Conservation (phyloP, 495 filamentous ascomycete species). For the Neurospora terricola region DNA sequence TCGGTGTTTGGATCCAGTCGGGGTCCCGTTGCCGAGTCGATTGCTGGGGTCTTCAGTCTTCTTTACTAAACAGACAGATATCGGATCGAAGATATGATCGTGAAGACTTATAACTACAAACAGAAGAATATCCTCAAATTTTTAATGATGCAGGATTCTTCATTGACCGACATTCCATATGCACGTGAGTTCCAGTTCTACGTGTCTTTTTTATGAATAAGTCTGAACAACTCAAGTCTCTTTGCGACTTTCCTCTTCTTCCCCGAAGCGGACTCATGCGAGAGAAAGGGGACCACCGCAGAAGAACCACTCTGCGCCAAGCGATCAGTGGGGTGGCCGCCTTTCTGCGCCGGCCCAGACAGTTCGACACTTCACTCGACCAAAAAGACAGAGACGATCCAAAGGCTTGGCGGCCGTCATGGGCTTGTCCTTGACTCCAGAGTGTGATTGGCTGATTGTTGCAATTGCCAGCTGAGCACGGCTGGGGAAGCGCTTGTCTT, state of each 20-base stretch:
- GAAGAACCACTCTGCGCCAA: not conserved
- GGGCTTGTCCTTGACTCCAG: not conserved
- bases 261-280: not conserved
- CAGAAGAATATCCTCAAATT: too few species aligned
- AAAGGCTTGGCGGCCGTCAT: conserved; percentile 24
- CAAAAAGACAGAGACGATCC: conserved; percentile 1
- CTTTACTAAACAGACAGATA: not conserved
- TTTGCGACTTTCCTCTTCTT: not conserved
- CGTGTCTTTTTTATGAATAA: not conserved
- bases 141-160: too few species aligned
- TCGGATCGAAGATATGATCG: not conserved
- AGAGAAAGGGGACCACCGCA: not conserved
- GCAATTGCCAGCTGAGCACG: not conserved
- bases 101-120: not conserved
- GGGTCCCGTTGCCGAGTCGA: not conserved
- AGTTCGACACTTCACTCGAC: not conserved
- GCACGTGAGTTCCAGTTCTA: not conserved
- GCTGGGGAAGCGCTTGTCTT: not conserved
- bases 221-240: not conserved
- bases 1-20: not conserved
- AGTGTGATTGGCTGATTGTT: not conserved
- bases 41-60: not conserved
- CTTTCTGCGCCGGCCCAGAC: not conserved
- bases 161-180: not conserved
- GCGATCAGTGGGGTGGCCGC: not conserved